Conservation (phyloP, 345 rosid species). For the Lenwebbia sp. region DNA sequence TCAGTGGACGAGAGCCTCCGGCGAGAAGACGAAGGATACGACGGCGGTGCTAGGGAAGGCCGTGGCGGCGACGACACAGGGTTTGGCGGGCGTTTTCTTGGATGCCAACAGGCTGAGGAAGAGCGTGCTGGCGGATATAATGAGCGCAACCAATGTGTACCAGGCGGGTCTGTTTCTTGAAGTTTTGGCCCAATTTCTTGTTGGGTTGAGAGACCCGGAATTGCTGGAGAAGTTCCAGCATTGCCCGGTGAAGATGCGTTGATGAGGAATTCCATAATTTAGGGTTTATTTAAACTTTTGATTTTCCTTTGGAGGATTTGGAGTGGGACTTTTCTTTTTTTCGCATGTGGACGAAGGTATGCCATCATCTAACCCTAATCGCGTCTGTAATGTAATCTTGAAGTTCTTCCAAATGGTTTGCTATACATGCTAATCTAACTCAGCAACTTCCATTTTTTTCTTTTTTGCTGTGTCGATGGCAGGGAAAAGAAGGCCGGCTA, state of each 20-base stretch:
- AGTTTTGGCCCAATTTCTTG: slow-evolving; percentile 66
- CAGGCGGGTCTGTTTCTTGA: slow-evolving; percentile 84
- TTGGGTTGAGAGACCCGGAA: slow-evolving; percentile 50
- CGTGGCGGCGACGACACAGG: slow-evolving; percentile 32
- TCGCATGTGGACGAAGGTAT: neutral
- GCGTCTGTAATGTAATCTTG: neutral
- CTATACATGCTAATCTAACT: neutral
- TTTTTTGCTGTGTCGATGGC: neutral
- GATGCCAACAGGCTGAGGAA: slow-evolving; percentile 66
- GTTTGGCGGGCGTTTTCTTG: slow-evolving; percentile 40
- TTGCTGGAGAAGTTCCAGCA: slow-evolving; percentile 28
- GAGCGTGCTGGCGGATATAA: slow-evolving; percentile 60
- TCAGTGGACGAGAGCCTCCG: slow-evolving; percentile 24
- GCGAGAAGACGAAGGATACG: neutral
- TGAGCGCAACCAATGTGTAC: slow-evolving; percentile 38
- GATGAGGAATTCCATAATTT: neutral
- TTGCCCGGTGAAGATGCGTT: neutral
- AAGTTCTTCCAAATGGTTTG: neutral
- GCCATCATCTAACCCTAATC: neutral
- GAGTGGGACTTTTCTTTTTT: neutral
- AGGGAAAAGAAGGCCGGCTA: neutral
- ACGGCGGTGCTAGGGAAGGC: neutral
- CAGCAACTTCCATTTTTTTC: neutral
- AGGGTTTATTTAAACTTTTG: neutral
- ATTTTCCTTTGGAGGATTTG: neutral